Percentiles rank a stretch among this genome's conserved stretches.
Evolutionary conservation across 129 eudicot species (phyloP).

Genomic region (Flaveria linearis): DNA sequence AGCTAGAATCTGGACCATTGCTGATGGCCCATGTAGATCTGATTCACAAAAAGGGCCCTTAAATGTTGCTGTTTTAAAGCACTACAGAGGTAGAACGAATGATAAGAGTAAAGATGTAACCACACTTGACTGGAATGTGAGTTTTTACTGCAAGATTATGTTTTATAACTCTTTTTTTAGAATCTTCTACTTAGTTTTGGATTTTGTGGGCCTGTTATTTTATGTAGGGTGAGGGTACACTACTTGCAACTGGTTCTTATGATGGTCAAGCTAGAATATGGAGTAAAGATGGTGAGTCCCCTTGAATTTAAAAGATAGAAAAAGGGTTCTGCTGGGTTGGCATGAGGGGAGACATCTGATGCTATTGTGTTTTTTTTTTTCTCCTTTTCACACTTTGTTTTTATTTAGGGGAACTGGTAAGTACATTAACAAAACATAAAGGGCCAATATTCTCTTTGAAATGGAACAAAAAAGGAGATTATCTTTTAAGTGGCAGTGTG

Average conservation of each 20-base stretch:
- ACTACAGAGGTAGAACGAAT: constrained; percentile 71
- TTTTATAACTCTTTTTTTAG: neutral
- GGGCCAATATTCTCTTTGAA: constrained; percentile 92
- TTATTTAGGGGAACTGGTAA: constrained; percentile 63
- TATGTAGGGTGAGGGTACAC: constrained; percentile 81
- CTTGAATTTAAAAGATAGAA: neutral
- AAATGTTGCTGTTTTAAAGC: constrained; percentile 60
- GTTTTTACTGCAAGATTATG: constrained; percentile 32
- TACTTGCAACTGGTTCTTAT: constrained; percentile 97
- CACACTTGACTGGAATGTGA: constrained; percentile 97
- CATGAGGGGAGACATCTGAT: neutral
- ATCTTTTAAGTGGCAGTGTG: constrained; percentile 92
- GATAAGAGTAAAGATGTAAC: constrained; percentile 96
- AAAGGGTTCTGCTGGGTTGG: neutral
- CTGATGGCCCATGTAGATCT: constrained; percentile 69
- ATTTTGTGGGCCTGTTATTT: neutral
- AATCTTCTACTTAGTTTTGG: constrained; percentile 4
- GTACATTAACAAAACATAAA: constrained; percentile 81
- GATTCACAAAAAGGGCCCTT: constrained; percentile 48
- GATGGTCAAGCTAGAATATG: constrained; percentile 97
- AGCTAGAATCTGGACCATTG: constrained; percentile 87
- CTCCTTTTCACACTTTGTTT: neutral
- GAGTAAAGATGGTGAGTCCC: constrained; percentile 75
- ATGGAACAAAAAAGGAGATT: constrained; percentile 98
- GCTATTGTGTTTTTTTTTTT: neutral